Conservation (phyloP, 2,329 filamentous ascomycete species). For the Setomelanomma holmii region DNA sequence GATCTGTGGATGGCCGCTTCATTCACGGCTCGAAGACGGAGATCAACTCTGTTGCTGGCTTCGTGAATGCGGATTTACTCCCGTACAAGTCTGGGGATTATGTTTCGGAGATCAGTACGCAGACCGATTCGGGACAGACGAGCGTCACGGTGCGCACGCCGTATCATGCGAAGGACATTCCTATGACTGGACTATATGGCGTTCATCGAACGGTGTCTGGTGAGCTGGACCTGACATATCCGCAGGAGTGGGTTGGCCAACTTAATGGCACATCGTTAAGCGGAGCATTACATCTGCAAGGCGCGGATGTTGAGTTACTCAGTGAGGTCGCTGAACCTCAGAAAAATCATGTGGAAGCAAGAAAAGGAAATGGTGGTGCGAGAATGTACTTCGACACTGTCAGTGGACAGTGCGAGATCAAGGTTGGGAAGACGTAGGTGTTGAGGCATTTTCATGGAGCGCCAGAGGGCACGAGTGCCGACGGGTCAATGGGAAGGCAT, state of each 20-base stretch:
- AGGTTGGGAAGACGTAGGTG: conserved; percentile 35
- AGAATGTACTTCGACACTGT: conserved; percentile 43
- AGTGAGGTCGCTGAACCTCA: conserved; percentile 34
- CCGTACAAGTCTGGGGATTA: conserved; percentile 43
- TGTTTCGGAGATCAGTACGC: conserved; percentile 41
- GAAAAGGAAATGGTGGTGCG: conserved; percentile 48
- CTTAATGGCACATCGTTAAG: conserved; percentile 47
- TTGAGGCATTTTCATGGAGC: too few species aligned
- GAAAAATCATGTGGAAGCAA: conserved; percentile 46
- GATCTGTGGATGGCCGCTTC: conserved; percentile 53
- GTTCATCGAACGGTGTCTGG: conserved; percentile 47
- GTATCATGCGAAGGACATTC: conserved; percentile 34
- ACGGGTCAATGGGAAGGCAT: too few species aligned
- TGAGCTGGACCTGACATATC: conserved; percentile 47
- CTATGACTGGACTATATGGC: conserved; percentile 39
- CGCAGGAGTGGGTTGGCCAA: conserved; percentile 52
- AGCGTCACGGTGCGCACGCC: conserved; percentile 42
- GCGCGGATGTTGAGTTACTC: conserved; percentile 46
- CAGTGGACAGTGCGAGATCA: conserved; percentile 42
- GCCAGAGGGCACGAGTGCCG: too few species aligned
- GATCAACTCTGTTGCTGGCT: conserved; percentile 47
- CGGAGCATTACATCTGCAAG: conserved; percentile 48
- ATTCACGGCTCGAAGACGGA: conserved; percentile 51
- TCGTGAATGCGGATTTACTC: conserved; percentile 46
- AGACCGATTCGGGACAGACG: conserved; percentile 45